Conservation (phyloP, 2,329 filamentous ascomycete genomes). For the Diatrype stigma region DNA sequence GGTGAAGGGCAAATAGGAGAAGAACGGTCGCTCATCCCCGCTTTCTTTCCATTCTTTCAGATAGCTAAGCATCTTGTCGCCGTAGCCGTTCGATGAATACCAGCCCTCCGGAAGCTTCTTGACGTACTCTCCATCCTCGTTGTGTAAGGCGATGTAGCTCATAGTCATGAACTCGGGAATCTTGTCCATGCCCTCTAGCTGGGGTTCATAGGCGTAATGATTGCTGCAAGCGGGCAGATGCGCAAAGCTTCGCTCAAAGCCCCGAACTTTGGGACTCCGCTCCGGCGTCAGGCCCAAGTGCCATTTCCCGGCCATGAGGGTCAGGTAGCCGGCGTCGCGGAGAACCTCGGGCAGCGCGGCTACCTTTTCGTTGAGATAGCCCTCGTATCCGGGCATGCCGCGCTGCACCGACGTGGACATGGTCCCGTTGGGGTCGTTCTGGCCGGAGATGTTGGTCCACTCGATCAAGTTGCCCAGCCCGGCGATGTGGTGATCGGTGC, state of each 20-base stretch:
- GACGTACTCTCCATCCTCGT: slow-evolving; percentile 33
- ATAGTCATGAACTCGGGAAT: slow-evolving; percentile 36
- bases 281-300: slow-evolving; percentile 57
- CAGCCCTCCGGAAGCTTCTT: slow-evolving; percentile 44
- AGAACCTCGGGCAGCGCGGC: slow-evolving; percentile 56
- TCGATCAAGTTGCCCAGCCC: slow-evolving; percentile 57
- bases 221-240: slow-evolving; percentile 58
- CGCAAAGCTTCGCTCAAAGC: slow-evolving; percentile 57
- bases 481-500: slow-evolving; percentile 57
- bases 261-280: slow-evolving; percentile 49
- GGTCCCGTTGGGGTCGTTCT: slow-evolving; percentile 27
- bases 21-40: slow-evolving; percentile 43
- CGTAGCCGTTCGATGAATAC: slow-evolving; percentile 52
- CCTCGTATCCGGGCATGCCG: slow-evolving; percentile 58
- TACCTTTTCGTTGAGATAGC: slow-evolving; percentile 58
- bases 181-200: slow-evolving; percentile 32
- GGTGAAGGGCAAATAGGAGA: slow-evolving; percentile 57
- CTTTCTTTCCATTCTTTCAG: slow-evolving; percentile 41
- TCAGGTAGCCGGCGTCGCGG: slow-evolving; percentile 55
- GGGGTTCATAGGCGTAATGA: slow-evolving; percentile 48
- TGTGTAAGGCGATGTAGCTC: slow-evolving; percentile 35
- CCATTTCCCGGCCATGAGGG: slow-evolving; percentile 61
- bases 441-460: slow-evolving; percentile 36
- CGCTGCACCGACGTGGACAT: slow-evolving; percentile 39
- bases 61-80: slow-evolving; percentile 48